Base-by-base conservation (phyloP, 805 yeast genomes). In the Ogataea trehalophila region DNA sequence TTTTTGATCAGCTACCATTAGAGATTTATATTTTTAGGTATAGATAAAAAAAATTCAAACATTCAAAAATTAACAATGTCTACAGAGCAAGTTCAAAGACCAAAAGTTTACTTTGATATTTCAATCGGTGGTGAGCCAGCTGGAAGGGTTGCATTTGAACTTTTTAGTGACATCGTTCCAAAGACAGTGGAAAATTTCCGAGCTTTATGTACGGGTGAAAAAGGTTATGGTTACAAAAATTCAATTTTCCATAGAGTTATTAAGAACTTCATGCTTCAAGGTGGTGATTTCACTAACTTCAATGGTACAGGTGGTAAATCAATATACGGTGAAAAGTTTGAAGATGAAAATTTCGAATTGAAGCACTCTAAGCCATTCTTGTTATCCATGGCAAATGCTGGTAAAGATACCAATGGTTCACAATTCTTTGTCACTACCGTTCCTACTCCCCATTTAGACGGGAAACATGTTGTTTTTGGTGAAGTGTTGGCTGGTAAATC, bases 391-490 rank as follows among this genome's bases (percentile, higher is more conserved):
- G 98, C 99, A 48, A 92, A 92, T 63, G 87, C 97, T 5, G 98
- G 98, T 16, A 90, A 96, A 49, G 81, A 84, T 66, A 92, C 98
- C 42, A 94, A 94, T 63, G 98, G 98, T 1, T 89, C 97, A 2
- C 98, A 92, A 69, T 94, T 89, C 60, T 92, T 92, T 67, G 82
- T 92, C 59, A 92, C 99, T 26, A 88, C 97, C 2, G 94, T 81
- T 2, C 83, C 89, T 38, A 89, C 97, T 1, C 96, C 98, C 6
- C 98, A 92, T 68, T 77, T 94, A 55, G 92, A 94, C 63, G 95
- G 92, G 23, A 92, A 92, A 67, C 99, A 94, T 66, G 97, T 91
- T 44, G 98, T 94, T 3, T 94, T 94, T 65, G 99, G 99, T 53
- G 81, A 86, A 65, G 90, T 94, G 36, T 68, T 92, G 43, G 68